These are phyloP conservation scores for Lentinula edodes DNA, from an alignment of 768 basidiomycete species.

Conservation along the genomic window DNA sequence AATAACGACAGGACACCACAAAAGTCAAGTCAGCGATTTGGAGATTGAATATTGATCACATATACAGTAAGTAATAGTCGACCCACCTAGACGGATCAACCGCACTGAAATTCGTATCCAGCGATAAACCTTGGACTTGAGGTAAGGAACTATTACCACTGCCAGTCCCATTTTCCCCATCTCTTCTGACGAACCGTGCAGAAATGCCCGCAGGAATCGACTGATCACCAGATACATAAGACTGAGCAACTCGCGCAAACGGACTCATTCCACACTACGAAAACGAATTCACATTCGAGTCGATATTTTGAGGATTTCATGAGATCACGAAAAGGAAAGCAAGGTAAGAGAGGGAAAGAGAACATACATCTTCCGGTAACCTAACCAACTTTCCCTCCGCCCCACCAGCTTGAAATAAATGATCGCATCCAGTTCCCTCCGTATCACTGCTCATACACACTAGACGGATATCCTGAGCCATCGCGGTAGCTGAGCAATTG, in stretches of 20 bases:
- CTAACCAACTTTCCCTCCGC: constrained; percentile 29
- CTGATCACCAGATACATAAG: constrained; percentile 32
- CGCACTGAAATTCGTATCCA: constrained; percentile 28
- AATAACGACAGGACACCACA: too few relatives aligned
- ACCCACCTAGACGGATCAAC: constrained; percentile 16
- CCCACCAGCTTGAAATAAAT: constrained; percentile 22
- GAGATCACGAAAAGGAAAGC: too few relatives aligned
- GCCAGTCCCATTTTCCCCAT: constrained; percentile 8
- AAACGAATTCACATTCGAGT: not conserved
- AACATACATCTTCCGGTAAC: constrained; percentile 25
- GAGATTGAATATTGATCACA: too few relatives aligned
- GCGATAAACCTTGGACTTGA: constrained; percentile 26
- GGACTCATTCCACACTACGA: constrained; percentile 14
- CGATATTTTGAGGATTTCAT: not conserved
- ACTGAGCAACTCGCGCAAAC: constrained; percentile 23
- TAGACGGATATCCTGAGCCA: constrained; percentile 25
- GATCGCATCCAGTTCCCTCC: constrained; percentile 20
- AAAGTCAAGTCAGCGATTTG: too few relatives aligned
- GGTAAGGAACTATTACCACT: constrained; percentile 5
- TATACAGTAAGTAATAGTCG: too few relatives aligned
- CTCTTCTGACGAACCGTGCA: constrained; percentile 18
- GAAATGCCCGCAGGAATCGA: constrained; percentile 22
- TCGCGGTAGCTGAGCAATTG: constrained; percentile 22
- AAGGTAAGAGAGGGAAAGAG: not conserved
- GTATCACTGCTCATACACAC: constrained; percentile 17